These are phyloP conservation scores for Cladosporium sp. DNA, from an alignment of 2,329 filamentous ascomycete genomes.

Conservation along the genomic window DNA sequence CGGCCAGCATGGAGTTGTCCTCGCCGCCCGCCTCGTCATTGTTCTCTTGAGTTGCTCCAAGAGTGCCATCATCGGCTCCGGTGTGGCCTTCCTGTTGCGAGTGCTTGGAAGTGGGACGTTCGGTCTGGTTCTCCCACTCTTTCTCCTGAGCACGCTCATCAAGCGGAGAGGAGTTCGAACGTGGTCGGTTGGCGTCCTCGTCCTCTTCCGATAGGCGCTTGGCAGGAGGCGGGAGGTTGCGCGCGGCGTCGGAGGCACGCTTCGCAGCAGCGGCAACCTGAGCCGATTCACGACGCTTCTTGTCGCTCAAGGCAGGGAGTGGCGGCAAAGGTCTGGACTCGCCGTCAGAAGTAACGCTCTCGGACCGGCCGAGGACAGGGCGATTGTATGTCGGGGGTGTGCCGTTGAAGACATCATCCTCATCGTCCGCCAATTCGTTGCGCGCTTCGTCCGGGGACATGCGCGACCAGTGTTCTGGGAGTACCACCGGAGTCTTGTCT, in stretches of 20 bases:
- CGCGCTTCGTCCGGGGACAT: slow-evolving; percentile 62
- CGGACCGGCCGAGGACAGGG: slow-evolving; percentile 56
- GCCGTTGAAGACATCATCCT: slow-evolving; percentile 62
- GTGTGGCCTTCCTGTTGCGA: neutral
- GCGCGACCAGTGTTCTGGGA: slow-evolving; percentile 90
- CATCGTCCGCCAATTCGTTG: slow-evolving; percentile 45
- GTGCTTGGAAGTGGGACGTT: slow-evolving; percentile 1
- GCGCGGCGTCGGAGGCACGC: slow-evolving; percentile 58
- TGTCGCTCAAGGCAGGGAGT: slow-evolving; percentile 56
- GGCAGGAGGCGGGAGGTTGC: slow-evolving; percentile 68
- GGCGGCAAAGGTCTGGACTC: slow-evolving; percentile 83
- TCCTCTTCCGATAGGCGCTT: slow-evolving; percentile 67
- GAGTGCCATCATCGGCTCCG: neutral
- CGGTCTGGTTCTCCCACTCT: slow-evolving; percentile 18
- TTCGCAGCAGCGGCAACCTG: slow-evolving; percentile 62
- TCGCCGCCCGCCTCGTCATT: slow-evolving; percentile 20
- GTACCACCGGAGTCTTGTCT: slow-evolving; percentile 95
- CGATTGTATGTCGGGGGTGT: slow-evolving; percentile 44
- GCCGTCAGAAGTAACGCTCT: slow-evolving; percentile 70
- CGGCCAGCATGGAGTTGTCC: slow-evolving; percentile 30
- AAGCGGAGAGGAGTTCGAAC: slow-evolving; percentile 50
- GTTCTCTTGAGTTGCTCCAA: slow-evolving; percentile 7
- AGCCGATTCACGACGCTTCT: slow-evolving; percentile 46
- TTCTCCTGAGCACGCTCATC: slow-evolving; percentile 8
- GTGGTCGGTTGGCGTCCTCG: slow-evolving; percentile 22